Conservation (phyloP, 1,284 basidiomycete species). For the Ganoderma resinaceum region DNA sequence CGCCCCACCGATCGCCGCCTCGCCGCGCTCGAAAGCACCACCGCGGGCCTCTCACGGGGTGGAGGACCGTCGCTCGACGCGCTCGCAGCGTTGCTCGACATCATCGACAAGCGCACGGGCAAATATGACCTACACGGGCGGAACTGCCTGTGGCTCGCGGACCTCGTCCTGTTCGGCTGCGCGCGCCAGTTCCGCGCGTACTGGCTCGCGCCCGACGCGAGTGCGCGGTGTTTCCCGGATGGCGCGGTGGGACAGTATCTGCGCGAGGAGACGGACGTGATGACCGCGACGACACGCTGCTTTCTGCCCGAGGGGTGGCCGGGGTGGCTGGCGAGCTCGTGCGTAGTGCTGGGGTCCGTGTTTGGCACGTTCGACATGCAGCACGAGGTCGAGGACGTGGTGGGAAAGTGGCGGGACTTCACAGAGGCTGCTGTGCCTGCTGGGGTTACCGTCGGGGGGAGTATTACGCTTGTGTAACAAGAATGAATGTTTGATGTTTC, state of each 20-base stretch:
- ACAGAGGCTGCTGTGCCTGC: too few relatives aligned
- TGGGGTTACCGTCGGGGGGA: too few relatives aligned
- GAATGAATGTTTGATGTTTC: too few relatives aligned
- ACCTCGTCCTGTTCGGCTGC: constrained; percentile 14
- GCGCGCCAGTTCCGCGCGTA: constrained; percentile 8
- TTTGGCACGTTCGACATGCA: background rate
- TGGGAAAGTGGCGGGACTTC: background rate
- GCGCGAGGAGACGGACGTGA: background rate
- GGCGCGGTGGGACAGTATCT: constrained; percentile 3
- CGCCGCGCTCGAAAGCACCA: background rate
- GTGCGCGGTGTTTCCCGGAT: background rate
- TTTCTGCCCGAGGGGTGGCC: background rate
- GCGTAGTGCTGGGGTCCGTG: background rate
- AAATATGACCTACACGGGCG: constrained; percentile 3
- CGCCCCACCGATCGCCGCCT: background rate
- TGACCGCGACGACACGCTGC: background rate
- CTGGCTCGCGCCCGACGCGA: background rate
- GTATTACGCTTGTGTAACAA: too few relatives aligned
- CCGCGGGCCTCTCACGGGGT: background rate
- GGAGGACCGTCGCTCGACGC: constrained; percentile 15
- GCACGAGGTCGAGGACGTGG: background rate
- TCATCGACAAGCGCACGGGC: constrained; percentile 1
- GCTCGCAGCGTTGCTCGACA: constrained; percentile 5
- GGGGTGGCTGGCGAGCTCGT: background rate
- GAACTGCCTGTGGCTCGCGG: constrained; percentile 16